Conservation (phyloP, 768 basidiomycete genomes). For the Leccinum fibrillosum region DNA sequence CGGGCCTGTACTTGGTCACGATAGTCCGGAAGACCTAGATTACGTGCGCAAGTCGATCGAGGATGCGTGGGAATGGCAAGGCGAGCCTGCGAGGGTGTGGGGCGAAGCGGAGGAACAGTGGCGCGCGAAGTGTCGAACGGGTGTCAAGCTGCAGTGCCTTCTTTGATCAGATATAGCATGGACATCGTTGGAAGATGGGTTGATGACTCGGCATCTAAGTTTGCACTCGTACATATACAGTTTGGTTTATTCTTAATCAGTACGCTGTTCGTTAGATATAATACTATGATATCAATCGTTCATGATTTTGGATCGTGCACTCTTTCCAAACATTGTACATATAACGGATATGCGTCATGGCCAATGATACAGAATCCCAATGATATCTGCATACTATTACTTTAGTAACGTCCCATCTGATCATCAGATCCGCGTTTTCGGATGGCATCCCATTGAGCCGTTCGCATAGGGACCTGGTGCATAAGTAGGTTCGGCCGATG, state of each 20-base stretch:
- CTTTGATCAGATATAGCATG: background rate
- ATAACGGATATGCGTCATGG: too few relatives aligned
- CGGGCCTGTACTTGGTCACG: background rate
- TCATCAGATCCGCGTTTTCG: background rate
- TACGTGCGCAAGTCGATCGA: conserved; percentile 12
- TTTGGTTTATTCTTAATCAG: background rate
- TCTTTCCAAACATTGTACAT: background rate
- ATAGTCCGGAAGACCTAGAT: conserved; percentile 8
- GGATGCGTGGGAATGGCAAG: conserved; percentile 22
- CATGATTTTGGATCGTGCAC: background rate
- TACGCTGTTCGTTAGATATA: background rate
- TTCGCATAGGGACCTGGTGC: too few relatives aligned
- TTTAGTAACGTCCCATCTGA: background rate
- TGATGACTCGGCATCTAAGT: background rate
- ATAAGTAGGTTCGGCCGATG: background rate
- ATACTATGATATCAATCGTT: background rate
- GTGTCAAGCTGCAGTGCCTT: background rate
- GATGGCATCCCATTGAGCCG: background rate
- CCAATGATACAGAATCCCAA: background rate
- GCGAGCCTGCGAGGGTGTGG: conserved; percentile 5
- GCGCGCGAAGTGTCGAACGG: background rate
- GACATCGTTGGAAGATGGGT: background rate
- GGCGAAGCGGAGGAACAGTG: conserved; percentile 12
- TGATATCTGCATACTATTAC: background rate
- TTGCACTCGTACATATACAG: too few relatives aligned